Conservation (phyloP, 2,329 filamentous ascomycete species). For the Apiospora malaysiana region DNA sequence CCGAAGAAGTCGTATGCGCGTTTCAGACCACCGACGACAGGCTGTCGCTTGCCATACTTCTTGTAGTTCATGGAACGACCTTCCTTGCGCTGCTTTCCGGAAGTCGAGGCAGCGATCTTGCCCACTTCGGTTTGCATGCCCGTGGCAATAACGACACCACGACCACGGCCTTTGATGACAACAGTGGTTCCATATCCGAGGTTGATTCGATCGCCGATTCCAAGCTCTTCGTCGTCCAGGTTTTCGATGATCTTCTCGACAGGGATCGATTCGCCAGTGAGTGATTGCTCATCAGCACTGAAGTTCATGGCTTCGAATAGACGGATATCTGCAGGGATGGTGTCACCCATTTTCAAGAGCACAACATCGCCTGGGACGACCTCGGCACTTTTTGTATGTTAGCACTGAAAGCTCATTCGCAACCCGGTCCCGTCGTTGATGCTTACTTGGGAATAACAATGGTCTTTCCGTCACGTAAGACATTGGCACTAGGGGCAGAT, state of each 20-base stretch:
- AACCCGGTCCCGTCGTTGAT: background rate
- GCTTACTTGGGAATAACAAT: conserved; percentile 63
- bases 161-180: conserved; percentile 74
- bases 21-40: conserved; percentile 52
- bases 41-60: conserved; percentile 58
- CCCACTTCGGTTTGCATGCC: conserved; percentile 76
- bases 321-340: conserved; percentile 75
- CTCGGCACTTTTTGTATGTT: conserved; percentile 51
- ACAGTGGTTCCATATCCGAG: conserved; percentile 77
- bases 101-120: conserved; percentile 66
- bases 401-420: conserved; percentile 21
- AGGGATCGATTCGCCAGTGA: conserved; percentile 78
- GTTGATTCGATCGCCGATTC: conserved; percentile 75
- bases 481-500: conserved; percentile 67
- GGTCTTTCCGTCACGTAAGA: conserved; percentile 64
- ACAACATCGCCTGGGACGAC: conserved; percentile 77
- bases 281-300: conserved; percentile 77
- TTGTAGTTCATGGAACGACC: conserved; percentile 58
- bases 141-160: conserved; percentile 74
- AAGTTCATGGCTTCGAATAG: conserved; percentile 78
- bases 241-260: conserved; percentile 68
- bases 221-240: conserved; percentile 60
- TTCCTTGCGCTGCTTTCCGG: conserved; percentile 61
- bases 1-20: conserved; percentile 56
- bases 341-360: conserved; percentile 73